These are phyloP conservation scores for Thraustotheca clavata DNA, from an alignment of 352 stramenopile genomes.

Conservation along the genomic window DNA sequence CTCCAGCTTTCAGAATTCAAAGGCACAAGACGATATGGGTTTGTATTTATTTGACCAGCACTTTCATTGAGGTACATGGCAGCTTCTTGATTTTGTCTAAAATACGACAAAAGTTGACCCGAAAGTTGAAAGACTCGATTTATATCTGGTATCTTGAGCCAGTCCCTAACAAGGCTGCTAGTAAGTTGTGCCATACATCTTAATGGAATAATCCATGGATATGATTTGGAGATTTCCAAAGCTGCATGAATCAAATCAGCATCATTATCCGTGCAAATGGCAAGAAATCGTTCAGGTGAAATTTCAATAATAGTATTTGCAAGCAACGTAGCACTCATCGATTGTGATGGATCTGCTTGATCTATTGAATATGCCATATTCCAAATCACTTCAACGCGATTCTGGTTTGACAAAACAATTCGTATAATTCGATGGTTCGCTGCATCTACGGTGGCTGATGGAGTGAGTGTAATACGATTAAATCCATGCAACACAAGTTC, in stretches of 20 bases:
- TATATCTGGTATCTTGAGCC: constrained; percentile 21
- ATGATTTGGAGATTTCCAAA: background rate
- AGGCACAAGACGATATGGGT: background rate
- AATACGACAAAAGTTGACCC: constrained; percentile 15
- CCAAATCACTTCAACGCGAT: constrained; percentile 16
- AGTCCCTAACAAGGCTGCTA: constrained; percentile 9
- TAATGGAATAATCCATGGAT: constrained; percentile 18
- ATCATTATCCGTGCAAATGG: constrained; percentile 13
- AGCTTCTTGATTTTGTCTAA: background rate
- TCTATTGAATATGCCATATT: constrained; percentile 14
- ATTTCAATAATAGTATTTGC: constrained; percentile 11
- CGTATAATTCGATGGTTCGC: constrained; percentile 13
- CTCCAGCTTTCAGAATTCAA: constrained; percentile 2
- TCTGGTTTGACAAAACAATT: constrained; percentile 19
- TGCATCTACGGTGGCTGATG: background rate
- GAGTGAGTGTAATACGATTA: constrained; percentile 17
- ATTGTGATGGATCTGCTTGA: background rate
- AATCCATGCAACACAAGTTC: constrained; percentile 14
- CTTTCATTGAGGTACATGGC: background rate
- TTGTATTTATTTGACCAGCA: constrained; percentile 9
- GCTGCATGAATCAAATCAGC: constrained; percentile 1
- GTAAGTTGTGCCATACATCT: constrained; percentile 20
- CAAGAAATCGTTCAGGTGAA: constrained; percentile 18
- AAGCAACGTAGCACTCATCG: background rate
- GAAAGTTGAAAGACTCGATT: constrained; percentile 12